Percentiles rank a stretch among this genome's conserved stretches.
These are phyloP conservation scores for Dalechampia spathulata DNA, from an alignment of 441 rosid genomes.

Conservation along the genomic window DNA sequence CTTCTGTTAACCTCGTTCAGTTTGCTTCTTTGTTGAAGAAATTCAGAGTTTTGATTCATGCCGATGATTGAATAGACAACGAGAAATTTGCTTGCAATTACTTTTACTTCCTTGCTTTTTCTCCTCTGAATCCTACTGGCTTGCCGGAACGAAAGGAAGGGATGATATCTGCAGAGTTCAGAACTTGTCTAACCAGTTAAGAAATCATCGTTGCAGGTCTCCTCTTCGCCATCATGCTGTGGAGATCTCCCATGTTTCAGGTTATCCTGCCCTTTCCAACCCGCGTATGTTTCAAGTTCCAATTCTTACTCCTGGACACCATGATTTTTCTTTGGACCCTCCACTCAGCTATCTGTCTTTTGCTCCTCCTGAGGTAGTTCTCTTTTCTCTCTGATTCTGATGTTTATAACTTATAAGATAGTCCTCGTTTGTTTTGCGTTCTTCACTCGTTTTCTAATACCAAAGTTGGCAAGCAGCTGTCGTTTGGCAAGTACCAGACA, in stretches of 20 bases:
- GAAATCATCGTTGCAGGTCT: conserved; percentile 33
- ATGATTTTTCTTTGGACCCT: conserved; percentile 23
- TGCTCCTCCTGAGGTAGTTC: conserved; percentile 96
- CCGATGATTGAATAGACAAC: no score
- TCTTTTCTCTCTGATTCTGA: no score
- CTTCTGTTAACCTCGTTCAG: not conserved
- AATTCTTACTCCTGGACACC: conserved; percentile 38
- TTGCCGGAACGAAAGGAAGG: no score
- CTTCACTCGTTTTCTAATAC: conserved; percentile 2
- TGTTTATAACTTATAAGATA: not conserved
- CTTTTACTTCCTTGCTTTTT: no score
- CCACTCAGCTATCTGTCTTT: conserved; percentile 63
- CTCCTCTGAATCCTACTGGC: no score
- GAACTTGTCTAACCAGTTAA: not conserved
- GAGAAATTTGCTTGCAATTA: no score
- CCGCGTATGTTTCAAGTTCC: conserved; percentile 41
- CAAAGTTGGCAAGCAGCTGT: conserved; percentile 43
- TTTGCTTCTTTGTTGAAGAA: no score
- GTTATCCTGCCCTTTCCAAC: conserved; percentile 58
- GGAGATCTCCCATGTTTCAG: conserved; percentile 47
- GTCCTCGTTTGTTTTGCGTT: no score
- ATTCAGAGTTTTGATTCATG: no score
- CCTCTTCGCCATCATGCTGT: conserved; percentile 48
- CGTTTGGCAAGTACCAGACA: conserved; percentile 57
- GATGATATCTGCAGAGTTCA: no score